Evolutionary conservation across 768 basidiomycete species (phyloP), one percentile per base, ranked within the genome.

Genomic region (Gymnopilus dilepis): DNA sequence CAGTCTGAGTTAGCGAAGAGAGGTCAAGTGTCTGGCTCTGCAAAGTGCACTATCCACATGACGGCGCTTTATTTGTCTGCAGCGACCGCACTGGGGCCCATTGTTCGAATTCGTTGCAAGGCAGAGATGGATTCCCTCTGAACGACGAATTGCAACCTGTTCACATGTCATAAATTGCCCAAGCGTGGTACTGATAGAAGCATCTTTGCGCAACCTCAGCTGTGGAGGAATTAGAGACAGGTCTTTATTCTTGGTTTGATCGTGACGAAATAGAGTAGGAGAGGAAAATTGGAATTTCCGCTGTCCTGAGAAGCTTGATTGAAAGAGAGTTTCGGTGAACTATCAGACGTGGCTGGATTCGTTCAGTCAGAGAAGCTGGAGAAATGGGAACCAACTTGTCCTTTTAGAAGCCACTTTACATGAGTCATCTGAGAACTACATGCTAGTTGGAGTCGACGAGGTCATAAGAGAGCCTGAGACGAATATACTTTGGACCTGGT

Each of bases 361-460:
- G 5, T 19, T 37, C 24, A 40, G 40, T 40, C n/a, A 54, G 52
- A 54, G 33, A 21, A 54, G 38, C 7, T 24, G 24, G 21, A 28
- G 34, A 38, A 52, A 54, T 54, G 13, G 38, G 52, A 54, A 40
- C 6, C 34, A 21, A 22, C 19, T 34, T 19, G 15, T 53, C 37
- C 52, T 37, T 24, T 38, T 15, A 38, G 52, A 53, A 53, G 52
- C 21, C 37, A 26, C 8, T 13, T 6, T 38, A 17, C 30, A 28
- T 54, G 52, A 54, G 52, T 54, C 52, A 40, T 38, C 52, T 54
- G 52, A 37, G 52, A 54, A 40, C 9, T 22, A 17, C 17, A 28
- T 40, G 15, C 37, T 40, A 26, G 37, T 40, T 54, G 52, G 52
- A 38, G 52, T 40, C 34, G 52, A 40, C 12, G 33, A 54, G 52